Conservation (phyloP, 768 basidiomycete species). For the Cyclocybe aegerita region DNA sequence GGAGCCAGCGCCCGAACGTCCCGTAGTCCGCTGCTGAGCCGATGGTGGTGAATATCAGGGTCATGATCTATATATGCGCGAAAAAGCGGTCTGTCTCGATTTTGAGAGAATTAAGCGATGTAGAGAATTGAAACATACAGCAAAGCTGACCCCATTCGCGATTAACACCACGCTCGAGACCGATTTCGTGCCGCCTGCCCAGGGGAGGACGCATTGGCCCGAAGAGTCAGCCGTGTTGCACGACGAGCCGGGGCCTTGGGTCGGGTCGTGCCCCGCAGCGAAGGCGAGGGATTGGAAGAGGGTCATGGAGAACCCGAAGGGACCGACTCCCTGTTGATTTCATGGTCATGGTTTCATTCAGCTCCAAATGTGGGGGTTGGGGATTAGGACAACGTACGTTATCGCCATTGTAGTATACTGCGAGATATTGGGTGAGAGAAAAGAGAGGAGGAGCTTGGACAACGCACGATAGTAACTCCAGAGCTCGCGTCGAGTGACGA, state of each 20-base stretch:
- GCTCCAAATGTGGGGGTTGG: neutral
- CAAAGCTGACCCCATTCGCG: constrained; percentile 75
- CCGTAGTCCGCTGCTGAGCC: constrained; percentile 76
- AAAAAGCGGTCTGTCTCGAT: no score
- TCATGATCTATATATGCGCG: constrained; percentile 57
- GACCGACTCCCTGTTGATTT: constrained; percentile 59
- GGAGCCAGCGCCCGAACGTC: constrained; percentile 74
- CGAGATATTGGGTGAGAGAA: neutral
- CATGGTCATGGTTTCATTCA: neutral
- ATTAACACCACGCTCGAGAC: constrained; percentile 78
- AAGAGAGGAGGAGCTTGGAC: no score
- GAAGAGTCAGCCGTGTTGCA: constrained; percentile 59
- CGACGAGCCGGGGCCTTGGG: constrained; percentile 66
- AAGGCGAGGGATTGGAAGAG: constrained; percentile 72
- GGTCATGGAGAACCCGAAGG: constrained; percentile 67
- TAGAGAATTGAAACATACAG: constrained; percentile 36
- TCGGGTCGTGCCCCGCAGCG: constrained; percentile 73
- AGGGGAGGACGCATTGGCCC: constrained; percentile 76
- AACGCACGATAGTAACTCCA: constrained; percentile 82
- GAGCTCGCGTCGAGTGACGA: constrained; percentile 70
- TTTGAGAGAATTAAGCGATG: no score
- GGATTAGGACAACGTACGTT: constrained; percentile 45
- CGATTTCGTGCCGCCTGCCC: constrained; percentile 70
- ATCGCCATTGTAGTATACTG: constrained; percentile 83
- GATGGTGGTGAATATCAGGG: constrained; percentile 77